Percentiles rank a stretch among this genome's conserved stretches.
These are phyloP conservation scores for Rhododendron henanense DNA, from an alignment of 148 eudicot genomes.

Conservation along the genomic window DNA sequence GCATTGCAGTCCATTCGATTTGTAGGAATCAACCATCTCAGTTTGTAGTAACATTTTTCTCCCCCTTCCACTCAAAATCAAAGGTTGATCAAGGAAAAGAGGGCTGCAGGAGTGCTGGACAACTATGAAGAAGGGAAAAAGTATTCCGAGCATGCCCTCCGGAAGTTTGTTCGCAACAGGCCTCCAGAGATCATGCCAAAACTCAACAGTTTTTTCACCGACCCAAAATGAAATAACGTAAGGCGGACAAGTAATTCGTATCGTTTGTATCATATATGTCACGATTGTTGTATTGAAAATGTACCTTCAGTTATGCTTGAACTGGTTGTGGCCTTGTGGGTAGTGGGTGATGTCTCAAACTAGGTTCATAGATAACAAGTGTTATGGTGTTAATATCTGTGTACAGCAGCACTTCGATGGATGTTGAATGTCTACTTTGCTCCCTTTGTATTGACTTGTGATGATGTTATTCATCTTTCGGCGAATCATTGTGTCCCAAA, in stretches of 20 bases:
- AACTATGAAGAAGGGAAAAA: conserved; percentile 67
- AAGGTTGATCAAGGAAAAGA: conserved; percentile 78
- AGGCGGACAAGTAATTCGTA: not conserved
- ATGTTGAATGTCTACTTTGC: not conserved
- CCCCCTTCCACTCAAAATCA: not conserved
- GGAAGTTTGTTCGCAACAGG: conserved; percentile 68
- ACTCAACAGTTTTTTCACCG: conserved; percentile 59
- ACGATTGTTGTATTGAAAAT: not conserved
- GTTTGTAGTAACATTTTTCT: not conserved
- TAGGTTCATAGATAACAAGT: not conserved
- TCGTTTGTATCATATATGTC: not conserved
- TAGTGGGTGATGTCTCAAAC: not conserved
- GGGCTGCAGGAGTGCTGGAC: conserved; percentile 81
- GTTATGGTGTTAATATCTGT: not conserved
- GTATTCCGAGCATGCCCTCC: conserved; percentile 55
- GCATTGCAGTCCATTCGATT: not conserved
- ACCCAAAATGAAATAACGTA: conserved; percentile 37
- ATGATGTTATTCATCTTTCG: not conserved
- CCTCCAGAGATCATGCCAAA: conserved; percentile 79
- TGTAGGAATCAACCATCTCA: not conserved
- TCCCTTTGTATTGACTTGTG: not conserved
- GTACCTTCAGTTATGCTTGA: not conserved
- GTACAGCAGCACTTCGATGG: not conserved
- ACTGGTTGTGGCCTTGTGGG: not conserved
- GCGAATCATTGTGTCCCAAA: no score